Evolutionary conservation across 306 rosid species (phyloP).

Genomic region (Vachellia pachyceras): DNA sequence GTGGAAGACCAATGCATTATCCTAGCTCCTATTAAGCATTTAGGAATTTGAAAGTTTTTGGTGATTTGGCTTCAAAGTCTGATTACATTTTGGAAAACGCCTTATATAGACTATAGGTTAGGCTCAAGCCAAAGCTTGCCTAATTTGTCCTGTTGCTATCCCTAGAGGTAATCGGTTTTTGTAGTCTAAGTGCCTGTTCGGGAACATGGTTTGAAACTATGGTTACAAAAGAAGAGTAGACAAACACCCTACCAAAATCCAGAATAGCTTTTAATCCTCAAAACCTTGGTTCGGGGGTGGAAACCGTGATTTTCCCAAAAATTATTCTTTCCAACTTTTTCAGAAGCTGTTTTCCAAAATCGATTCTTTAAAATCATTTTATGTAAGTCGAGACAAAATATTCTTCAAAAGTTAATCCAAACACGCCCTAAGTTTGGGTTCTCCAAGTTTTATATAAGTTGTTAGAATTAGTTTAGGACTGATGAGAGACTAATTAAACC

Average conservation of each 20-base stretch:
- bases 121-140: not conserved
- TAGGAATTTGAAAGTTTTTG: not conserved
- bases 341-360: too few relatives aligned
- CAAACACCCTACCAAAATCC: too few relatives aligned
- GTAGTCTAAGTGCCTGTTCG: not conserved
- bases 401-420: too few relatives aligned
- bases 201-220: too few relatives aligned
- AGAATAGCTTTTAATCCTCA: too few relatives aligned
- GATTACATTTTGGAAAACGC: not conserved
- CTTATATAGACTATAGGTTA: not conserved
- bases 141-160: not conserved
- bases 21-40: not conserved
- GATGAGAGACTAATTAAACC: constrained; percentile 1
- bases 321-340: too few relatives aligned
- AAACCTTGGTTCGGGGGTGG: too few relatives aligned
- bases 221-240: too few relatives aligned
- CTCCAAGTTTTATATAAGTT: not conserved
- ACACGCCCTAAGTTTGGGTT: not conserved
- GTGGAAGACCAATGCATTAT: not conserved
- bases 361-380: too few relatives aligned
- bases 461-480: not conserved
- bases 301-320: too few relatives aligned
- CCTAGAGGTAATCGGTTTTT: not conserved
- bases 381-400: too few relatives aligned
- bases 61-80: not conserved